phyloP scores from a whole-genome alignment of 768 basidiomycete species.

The Rhodosporidiobolus sp. region DNA sequence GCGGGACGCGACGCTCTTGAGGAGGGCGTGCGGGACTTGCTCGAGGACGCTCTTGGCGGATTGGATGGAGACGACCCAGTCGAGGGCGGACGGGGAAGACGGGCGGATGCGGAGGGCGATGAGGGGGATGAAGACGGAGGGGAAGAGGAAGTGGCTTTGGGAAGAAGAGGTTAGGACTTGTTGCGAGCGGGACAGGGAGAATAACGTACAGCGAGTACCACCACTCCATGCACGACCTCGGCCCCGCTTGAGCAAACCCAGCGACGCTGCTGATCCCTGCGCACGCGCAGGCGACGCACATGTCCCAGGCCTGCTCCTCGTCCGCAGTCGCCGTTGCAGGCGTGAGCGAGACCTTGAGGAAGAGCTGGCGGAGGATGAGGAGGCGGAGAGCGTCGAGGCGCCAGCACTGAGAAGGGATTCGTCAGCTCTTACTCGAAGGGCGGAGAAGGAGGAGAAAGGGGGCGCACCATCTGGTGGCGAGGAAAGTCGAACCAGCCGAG shows the following conservation, averaged over 20 bases:
- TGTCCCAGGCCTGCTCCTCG: background rate
- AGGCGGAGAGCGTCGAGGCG: slow-evolving; percentile 5
- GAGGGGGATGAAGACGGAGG: slow-evolving; percentile 8
- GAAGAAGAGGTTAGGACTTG: background rate
- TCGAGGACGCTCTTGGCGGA: background rate
- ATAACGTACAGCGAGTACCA: slow-evolving; percentile 1
- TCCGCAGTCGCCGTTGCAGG: background rate
- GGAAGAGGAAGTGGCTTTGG: slow-evolving; percentile 10
- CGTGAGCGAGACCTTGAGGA: slow-evolving; percentile 7
- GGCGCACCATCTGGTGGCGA: background rate
- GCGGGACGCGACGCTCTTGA: background rate
- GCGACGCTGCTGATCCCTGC: background rate
- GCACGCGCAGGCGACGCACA: background rate
- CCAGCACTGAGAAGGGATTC: background rate
- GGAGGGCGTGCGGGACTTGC: background rate
- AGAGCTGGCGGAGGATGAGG: slow-evolving; percentile 1
- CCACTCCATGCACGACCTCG: background rate
- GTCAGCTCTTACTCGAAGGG: too few relatives aligned
- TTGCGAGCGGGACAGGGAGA: background rate
- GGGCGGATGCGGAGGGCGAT: slow-evolving; percentile 17
- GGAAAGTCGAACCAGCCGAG: slow-evolving; percentile 1
- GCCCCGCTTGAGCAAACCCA: background rate
- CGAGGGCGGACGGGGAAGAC: background rate
- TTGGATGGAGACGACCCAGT: slow-evolving; percentile 10
- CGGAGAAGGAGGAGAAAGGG: too few relatives aligned